Base-by-base conservation (phyloP, 805 yeast genomes). In the Lachancea thermotolerans region DNA sequence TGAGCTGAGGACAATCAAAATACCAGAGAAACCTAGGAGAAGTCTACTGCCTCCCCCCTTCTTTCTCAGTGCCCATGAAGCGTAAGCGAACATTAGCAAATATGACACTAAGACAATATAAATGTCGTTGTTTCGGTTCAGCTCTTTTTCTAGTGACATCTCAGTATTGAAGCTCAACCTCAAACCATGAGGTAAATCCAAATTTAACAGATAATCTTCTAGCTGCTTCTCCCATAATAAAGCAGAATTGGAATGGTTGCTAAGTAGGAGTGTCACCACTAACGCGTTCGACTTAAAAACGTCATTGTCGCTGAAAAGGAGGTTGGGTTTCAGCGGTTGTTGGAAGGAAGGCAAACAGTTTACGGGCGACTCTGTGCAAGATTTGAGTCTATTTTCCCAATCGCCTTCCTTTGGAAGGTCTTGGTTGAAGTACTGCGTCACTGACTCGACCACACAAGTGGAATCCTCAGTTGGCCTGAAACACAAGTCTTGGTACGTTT, bases 271-370 rank as follows among this genome's bases (percentile, higher is more conserved):
- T 0, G 97, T 88, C 0, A 85, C 75, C 1, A 86, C 84, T 39
- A 91, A 74, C 0, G 98, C 95, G 32, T 72, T 68, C 0, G 96
- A 72, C 0, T 76, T 62, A 18, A 84, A 60, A 1, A 82, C 74
- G 53, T 77, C 72, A 4, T 67, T 72, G 27, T 67, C 70, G 14
- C 91, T 90, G 63, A 91, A 86, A 3, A 91, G 60, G 15, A 88
- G 53, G 43, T 81, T 78, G 25, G 79, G 77, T 53, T 81, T 83
- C 50, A 91, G 69, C 0, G 98, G 98, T 60, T 89, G 97, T 57
- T 87, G 95, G 65, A 90, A 91, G 0, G 81, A 66, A 0, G 99
- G 98, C 34, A 91, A 67, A 59, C 99, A 91, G 50, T 78, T 82
- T 1, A 91, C 97, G 0, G 98, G 98, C 1, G 87, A 77, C 15